These are phyloP conservation scores for Capsicum rhomboideum DNA, from an alignment of 257 asterid species.

Conservation along the genomic window DNA sequence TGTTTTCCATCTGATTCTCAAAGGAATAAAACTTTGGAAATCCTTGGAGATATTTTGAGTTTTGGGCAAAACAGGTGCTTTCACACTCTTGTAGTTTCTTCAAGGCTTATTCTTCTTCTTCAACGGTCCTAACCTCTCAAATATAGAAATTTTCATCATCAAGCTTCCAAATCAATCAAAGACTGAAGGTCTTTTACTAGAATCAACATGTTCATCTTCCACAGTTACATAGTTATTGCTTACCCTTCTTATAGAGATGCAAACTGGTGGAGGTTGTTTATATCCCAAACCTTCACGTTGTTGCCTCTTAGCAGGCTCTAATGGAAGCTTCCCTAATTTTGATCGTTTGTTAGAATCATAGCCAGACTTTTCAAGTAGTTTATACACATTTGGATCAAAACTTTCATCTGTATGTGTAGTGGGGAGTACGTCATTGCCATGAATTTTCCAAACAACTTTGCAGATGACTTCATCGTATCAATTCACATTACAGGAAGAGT, in stretches of 20 bases:
- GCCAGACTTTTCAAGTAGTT: not conserved
- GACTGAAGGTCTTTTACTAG: not conserved
- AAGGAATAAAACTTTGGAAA: not conserved
- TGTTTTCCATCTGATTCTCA: not conserved
- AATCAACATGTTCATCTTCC: not conserved
- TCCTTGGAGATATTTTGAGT: not conserved
- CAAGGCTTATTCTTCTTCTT: not conserved
- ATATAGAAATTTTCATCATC: not conserved
- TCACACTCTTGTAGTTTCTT: not conserved
- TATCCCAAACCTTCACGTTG: not conserved
- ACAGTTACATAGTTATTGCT: not conserved
- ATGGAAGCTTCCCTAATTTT: not conserved
- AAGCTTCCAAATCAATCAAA: not conserved
- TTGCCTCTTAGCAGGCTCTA: not conserved
- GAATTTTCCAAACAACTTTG: not conserved
- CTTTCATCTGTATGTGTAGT: not conserved
- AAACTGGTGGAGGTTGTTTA: not conserved
- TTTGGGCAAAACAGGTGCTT: not conserved
- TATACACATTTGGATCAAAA: not conserved
- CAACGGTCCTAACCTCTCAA: not conserved
- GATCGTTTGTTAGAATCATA: not conserved
- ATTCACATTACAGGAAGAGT: not conserved
- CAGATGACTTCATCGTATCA: not conserved
- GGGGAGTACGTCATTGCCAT: not conserved
- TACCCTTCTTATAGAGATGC: not conserved